Base-by-base conservation (phyloP, 1,284 basidiomycete genomes). In the Kwoniella shivajii region DNA sequence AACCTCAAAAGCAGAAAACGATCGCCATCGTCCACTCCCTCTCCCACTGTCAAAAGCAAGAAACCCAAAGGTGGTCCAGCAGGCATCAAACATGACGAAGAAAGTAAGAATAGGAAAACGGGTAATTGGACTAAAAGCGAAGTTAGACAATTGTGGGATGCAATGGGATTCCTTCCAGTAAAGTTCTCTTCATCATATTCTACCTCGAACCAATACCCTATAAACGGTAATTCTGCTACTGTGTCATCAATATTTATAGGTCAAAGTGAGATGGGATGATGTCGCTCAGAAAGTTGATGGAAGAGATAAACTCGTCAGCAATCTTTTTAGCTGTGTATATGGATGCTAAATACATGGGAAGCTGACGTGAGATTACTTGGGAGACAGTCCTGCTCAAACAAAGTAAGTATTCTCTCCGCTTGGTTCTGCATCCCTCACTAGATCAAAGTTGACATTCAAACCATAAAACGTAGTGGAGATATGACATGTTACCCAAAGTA, bases 341-440 rank as follows among this genome's bases (percentile, higher is more conserved):
- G 41, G n/a, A n/a, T n/a, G n/a, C n/a, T n/a, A n/a, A n/a, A n/a
- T n/a, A n/a, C n/a, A n/a, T n/a, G n/a, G n/a, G n/a, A 43, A 36
- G 41, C 49, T 57, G 46, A 60, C 50, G 46, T 43, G 43, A 52
- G 14, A 4, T 27, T 24, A 6, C 6, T 18, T 38, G 6, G 37
- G 18, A 13, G 37, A 5, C 52, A 67, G 65, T 62, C 63, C 4
- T 67, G 65, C 47, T 41, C 45, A 24, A 65, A 67, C 56, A 67
- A 65, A 54, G 65, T 64, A 26, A 27, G 49, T 10, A 7, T 27
- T 31, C 39, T 29, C 18, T 37, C 22, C n/a, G 13, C 9, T n/a
- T n/a, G n/a, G n/a, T n/a, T n/a, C n/a, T n/a, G n/a, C n/a, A n/a
- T n/a, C n/a, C n/a, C n/a, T n/a, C n/a, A n/a, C n/a, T n/a, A n/a